A percentile compares a stretch with the other conserved stretches of the same genome.
These are phyloP conservation scores for Singerocomus rubriflavus DNA, from an alignment of 1,284 basidiomycete genomes.

Conservation along the genomic window DNA sequence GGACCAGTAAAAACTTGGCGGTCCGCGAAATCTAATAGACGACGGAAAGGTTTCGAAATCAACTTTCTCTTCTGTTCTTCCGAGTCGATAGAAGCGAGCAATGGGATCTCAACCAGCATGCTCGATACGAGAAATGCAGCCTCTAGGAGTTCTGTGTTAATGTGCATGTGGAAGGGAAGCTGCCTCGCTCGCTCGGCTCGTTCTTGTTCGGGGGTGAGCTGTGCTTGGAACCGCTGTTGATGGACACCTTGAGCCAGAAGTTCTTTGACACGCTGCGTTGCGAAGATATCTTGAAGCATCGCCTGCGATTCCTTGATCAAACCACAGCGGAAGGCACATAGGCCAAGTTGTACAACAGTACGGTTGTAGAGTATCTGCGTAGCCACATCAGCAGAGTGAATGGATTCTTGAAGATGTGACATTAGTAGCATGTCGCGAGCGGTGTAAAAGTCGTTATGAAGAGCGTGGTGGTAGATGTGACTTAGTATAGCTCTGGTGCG, in stretches of 20 bases:
- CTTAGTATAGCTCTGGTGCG: conserved; percentile 96
- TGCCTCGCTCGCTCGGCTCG: conserved; percentile 94
- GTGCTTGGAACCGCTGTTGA: conserved; percentile 81
- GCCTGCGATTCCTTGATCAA: conserved; percentile 93
- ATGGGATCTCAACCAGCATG: conserved; percentile 97
- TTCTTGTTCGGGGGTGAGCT: conserved; percentile 92
- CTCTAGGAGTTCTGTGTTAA: conserved; percentile 97
- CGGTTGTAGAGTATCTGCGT: conserved; percentile 99
- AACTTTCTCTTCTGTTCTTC: conserved; percentile 91
- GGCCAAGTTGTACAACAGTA: conserved; percentile 93
- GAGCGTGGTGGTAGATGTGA: conserved; percentile 96
- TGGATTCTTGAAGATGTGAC: conserved; percentile 97
- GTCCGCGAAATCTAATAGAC: conserved; percentile 95
- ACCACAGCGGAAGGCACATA: conserved; percentile 95
- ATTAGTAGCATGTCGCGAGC: conserved; percentile 98
- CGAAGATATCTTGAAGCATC: conserved; percentile 94
- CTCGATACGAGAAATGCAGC: conserved; percentile 97
- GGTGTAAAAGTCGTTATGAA: conserved; percentile 96
- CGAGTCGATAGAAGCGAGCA: conserved; percentile 91
- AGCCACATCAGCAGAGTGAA: conserved; percentile 92
- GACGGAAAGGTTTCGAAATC: conserved; percentile 94
- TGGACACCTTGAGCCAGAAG: conserved; percentile 96
- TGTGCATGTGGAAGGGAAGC: conserved; percentile 99
- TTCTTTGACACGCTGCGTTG: conserved; percentile 95
- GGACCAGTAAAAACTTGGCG: conserved; percentile 98